Conservation (phyloP, 192 early-diverging fungal genomes). For the Geranomyces variabilis region DNA sequence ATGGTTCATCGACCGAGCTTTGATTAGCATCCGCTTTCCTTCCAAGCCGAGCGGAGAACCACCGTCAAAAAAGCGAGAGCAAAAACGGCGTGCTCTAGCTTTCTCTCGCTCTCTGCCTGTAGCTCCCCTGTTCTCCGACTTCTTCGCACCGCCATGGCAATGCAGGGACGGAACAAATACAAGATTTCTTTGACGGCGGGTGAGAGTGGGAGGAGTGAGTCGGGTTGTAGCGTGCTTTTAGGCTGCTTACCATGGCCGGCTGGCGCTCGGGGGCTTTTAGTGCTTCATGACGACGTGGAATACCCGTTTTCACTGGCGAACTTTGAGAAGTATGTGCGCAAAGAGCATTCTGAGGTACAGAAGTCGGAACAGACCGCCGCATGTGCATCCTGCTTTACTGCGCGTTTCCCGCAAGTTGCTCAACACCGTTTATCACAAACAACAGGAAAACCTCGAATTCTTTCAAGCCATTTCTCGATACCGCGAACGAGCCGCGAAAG, state of each 20-base stretch:
- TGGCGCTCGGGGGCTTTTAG: too few species aligned
- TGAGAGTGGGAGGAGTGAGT: too few species aligned
- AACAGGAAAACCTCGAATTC: slow-evolving; percentile 42
- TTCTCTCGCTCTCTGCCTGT: background rate
- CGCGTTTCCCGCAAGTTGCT: too few species aligned
- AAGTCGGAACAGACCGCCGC: too few species aligned
- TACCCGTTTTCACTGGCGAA: slow-evolving; percentile 27
- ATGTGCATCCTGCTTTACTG: background rate
- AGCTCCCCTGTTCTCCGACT: background rate
- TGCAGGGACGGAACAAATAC: slow-evolving; percentile 13
- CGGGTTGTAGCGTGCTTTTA: too few species aligned
- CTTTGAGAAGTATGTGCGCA: slow-evolving; percentile 31
- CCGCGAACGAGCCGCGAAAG: slow-evolving; percentile 10
- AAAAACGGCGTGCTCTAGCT: background rate
- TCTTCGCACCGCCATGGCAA: background rate
- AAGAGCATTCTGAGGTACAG: slow-evolving; percentile 40
- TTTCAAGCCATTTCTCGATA: slow-evolving; percentile 27
- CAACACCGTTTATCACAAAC: too few species aligned
- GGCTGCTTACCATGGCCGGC: too few species aligned
- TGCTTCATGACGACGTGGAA: slow-evolving; percentile 30
- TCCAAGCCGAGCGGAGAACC: too few species aligned
- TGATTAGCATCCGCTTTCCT: too few species aligned
- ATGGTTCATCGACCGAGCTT: too few species aligned
- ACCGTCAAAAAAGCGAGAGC: too few species aligned
- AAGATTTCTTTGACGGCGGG: slow-evolving; percentile 22